Percentiles rank a stretch among this genome's conserved stretches.
Evolutionary conservation across 208 protist genomes (phyloP).

Genomic region (Eutreptiella sp.): DNA sequence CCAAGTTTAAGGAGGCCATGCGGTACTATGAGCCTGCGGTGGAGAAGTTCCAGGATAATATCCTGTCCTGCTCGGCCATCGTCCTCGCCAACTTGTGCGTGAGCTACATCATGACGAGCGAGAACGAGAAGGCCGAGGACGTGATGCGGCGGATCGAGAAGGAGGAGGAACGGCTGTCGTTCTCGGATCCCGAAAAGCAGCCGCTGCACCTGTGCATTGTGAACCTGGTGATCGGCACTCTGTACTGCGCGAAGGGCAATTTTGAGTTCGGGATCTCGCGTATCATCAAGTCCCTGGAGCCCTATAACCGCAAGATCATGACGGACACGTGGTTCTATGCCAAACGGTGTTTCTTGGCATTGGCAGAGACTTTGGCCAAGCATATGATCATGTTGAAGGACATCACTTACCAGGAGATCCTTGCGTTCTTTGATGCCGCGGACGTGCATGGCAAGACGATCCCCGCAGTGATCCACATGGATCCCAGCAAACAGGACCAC

Average conservation of each 20-base stretch:
- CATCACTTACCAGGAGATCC: constrained; percentile 77
- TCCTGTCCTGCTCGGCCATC: constrained; percentile 87
- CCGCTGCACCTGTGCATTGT: constrained; percentile 92
- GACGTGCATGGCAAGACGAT: constrained; percentile 82
- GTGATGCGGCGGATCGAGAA: constrained; percentile 91
- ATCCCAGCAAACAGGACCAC: constrained; percentile 71
- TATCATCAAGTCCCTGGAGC: constrained; percentile 92
- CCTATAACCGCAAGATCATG: constrained; percentile 91
- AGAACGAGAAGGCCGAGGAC: constrained; percentile 92
- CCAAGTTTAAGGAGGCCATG: constrained; percentile 89
- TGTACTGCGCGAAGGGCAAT: constrained; percentile 96
- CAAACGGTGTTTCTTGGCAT: constrained; percentile 89
- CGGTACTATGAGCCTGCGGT: constrained; percentile 93
- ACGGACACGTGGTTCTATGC: constrained; percentile 96
- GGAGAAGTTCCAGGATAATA: constrained; percentile 77
- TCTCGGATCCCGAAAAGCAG: constrained; percentile 76
- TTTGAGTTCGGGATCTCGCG: constrained; percentile 95
- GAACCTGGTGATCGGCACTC: constrained; percentile 95
- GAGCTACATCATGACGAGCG: constrained; percentile 89
- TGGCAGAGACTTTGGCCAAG: constrained; percentile 92
- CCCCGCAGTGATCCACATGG: constrained; percentile 68
- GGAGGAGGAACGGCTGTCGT: constrained; percentile 82
- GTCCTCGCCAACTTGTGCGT: constrained; percentile 95
- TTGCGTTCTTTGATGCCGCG: constrained; percentile 85
- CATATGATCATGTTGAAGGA: constrained; percentile 93